These are phyloP conservation scores for Magnaporthales sp. DNA, from an alignment of 2,329 filamentous ascomycete genomes.

Conservation along the genomic window DNA sequence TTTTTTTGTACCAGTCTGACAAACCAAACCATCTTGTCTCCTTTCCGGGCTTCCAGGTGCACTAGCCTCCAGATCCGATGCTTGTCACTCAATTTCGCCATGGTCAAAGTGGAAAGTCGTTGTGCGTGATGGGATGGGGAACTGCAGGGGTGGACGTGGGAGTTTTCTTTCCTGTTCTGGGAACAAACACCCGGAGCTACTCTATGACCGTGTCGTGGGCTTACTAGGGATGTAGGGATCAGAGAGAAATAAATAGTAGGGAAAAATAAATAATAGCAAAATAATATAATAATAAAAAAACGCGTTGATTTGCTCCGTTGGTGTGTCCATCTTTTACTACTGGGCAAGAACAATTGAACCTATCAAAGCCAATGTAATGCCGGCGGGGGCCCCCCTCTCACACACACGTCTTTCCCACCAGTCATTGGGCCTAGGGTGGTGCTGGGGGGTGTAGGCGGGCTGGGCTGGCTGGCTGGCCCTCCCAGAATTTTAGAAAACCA, in stretches of 20 bases:
- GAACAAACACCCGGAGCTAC: not conserved
- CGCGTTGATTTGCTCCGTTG: not conserved
- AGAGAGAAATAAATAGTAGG: not conserved
- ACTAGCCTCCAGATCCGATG: not conserved
- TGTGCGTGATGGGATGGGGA: slow-evolving; percentile 1
- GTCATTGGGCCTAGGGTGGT: not conserved
- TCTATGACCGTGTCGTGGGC: not conserved
- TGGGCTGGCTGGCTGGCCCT: not conserved
- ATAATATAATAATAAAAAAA: not conserved
- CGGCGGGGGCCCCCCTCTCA: not conserved
- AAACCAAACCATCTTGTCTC: not conserved
- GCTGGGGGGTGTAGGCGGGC: not conserved
- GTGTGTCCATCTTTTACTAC: not conserved
- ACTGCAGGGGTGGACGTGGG: not conserved
- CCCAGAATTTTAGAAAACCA: not conserved
- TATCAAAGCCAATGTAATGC: not conserved
- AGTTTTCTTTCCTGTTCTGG: not conserved
- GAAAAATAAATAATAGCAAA: not conserved
- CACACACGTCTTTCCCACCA: not conserved
- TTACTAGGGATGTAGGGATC: not conserved
- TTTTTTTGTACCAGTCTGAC: not conserved
- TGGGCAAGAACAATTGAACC: not conserved
- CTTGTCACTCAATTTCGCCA: not conserved
- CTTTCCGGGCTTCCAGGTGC: not conserved
- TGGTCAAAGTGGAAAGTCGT: not conserved